Evolutionary conservation across 768 basidiomycete species (phyloP), one percentile per base, ranked within the genome.

Genomic region (Lactifluus echinatus): DNA sequence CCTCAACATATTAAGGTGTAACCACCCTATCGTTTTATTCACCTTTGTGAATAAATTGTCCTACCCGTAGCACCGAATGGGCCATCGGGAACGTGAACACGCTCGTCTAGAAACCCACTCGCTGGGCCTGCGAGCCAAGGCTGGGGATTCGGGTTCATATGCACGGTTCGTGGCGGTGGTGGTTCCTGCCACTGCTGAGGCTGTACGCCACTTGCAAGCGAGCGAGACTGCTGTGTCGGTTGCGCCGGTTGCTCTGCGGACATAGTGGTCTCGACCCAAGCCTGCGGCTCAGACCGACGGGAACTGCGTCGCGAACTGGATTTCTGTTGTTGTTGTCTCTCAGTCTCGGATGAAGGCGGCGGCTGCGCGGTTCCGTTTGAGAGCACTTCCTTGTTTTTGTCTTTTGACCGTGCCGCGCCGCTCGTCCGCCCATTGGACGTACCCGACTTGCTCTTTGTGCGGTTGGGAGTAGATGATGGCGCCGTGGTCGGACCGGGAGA

Each of bases 41-140:
- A 63, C 42, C 61, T 50, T 29, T 63, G 61, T 14, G 63, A 63
- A 50, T 63, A 63, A 37, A 63, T 63, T 17, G 63, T 63, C 53
- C 60, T 62, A 12, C 63, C 63, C 29, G 60, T 62, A 28, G 60
- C 46, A 31, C 45, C 63, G 26, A 63, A 63, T 28, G 60, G 60
- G 8, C 46, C 56, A 12, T 58, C 63, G 29, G 59, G 45, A n/a
- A 55, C 53, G 19, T 53, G 48, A 24, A 50, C 58, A n/a, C 53
- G 48, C 33, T 62, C 61, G 6, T 61, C 61, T n/a, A 62, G 15
- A 39, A 50, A 60, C 15, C 49, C 61, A 14, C 61, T 62, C 14
- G 61, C 61, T 33, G 61, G 62, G 23, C 62, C 59, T n/a, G 62
- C 62, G 15, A 63, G 60, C 55, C 59, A 57, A n/a, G 53, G 58